phyloP scores from a whole-genome alignment of 2,329 filamentous ascomycete genomes.

The Xylaria sp. region DNA sequence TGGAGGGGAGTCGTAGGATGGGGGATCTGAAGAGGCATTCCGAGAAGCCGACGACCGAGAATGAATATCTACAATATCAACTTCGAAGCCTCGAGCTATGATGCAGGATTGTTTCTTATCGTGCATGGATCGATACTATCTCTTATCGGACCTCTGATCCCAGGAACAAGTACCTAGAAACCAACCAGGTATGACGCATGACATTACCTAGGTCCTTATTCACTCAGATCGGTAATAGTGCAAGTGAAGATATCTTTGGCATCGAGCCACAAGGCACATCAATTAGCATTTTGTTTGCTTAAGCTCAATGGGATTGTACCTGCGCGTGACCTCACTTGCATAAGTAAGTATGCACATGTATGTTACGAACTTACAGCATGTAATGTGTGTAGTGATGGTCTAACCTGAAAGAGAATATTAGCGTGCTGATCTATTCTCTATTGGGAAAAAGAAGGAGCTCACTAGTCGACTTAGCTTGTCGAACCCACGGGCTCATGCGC shows the following conservation, averaged over 20 bases:
- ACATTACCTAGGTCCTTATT: too few species aligned
- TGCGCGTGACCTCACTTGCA: not conserved
- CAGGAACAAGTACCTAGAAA: too few species aligned
- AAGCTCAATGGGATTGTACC: not conserved
- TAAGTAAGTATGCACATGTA: too few species aligned
- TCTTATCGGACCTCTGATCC: not conserved
- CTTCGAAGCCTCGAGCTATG: not conserved
- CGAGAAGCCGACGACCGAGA: not conserved
- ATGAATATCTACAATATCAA: not conserved
- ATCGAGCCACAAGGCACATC: not conserved
- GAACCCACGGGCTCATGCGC: constrained; percentile 16
- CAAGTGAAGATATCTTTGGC: not conserved
- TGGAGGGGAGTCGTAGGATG: constrained; percentile 52
- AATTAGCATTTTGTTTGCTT: too few species aligned
- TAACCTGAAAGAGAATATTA: not conserved
- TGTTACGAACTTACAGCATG: too few species aligned
- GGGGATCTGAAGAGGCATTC: constrained; percentile 52
- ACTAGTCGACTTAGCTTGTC: not conserved
- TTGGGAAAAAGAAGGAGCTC: constrained; percentile 1
- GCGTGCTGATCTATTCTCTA: not conserved
- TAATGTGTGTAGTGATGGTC: not conserved
- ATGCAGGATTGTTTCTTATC: not conserved
- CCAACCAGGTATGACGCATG: too few species aligned
- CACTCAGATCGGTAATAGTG: not conserved
- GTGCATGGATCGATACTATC: not conserved